Evolutionary conservation across 139 green algal genomes (phyloP).

Genomic region (Chlamydomonas sp.): DNA sequence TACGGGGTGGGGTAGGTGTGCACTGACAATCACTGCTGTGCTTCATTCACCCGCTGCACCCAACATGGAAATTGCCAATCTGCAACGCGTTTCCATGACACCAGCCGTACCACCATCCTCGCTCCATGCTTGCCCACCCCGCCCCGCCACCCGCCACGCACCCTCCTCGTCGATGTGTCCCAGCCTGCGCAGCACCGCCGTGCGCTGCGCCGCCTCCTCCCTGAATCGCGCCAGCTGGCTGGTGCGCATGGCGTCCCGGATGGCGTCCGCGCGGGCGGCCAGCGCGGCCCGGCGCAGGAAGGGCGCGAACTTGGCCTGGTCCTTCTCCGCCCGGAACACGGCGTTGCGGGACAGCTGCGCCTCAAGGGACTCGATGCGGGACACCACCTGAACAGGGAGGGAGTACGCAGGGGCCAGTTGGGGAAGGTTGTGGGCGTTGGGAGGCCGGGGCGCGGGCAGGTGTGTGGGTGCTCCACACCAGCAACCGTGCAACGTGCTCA

Average conservation of each 20-base stretch:
- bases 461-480: neutral
- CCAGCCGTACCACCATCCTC: no score
- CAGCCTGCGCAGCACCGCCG: constrained; percentile 84
- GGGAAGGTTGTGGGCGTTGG: neutral
- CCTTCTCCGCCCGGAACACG: constrained; percentile 28
- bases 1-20: neutral
- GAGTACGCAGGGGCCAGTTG: no score
- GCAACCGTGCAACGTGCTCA: no score
- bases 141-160: constrained; percentile 1
- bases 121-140: neutral
- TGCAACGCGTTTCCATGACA: no score
- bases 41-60: no score
- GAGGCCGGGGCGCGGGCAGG: neutral
- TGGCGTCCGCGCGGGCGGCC: constrained; percentile 26
- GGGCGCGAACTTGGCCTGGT: constrained; percentile 55
- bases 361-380: constrained; percentile 44
- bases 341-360: constrained; percentile 46
- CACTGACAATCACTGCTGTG: neutral
- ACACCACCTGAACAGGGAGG: neutral
- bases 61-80: no score
- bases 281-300: constrained; percentile 55
- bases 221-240: constrained; percentile 47
- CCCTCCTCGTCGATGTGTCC: constrained; percentile 86
- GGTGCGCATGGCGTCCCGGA: constrained; percentile 41
- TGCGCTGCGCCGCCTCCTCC: constrained; percentile 70